Conservation (phyloP, 768 basidiomycete species). For the Trametes punicea region DNA sequence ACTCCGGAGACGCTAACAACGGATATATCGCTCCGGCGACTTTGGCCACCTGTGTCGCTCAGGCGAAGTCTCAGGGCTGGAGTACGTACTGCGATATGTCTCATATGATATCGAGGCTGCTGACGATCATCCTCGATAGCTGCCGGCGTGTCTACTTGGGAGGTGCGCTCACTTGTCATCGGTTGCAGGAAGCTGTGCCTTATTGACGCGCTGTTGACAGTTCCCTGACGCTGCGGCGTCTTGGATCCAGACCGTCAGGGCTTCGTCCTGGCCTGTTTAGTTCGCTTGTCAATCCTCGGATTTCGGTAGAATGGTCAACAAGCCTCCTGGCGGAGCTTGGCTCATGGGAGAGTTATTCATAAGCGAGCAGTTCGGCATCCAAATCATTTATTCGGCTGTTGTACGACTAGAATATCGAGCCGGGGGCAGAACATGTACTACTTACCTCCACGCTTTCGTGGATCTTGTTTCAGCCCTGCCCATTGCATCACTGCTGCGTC, state of each 20-base stretch:
- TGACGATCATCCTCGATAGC: slow-evolving; percentile 19
- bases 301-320: too few species aligned
- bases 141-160: slow-evolving; percentile 40
- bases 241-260: slow-evolving; percentile 40
- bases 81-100: slow-evolving; percentile 40
- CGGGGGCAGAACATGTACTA: too few species aligned
- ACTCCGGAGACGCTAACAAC: slow-evolving; percentile 39
- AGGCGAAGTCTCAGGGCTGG: slow-evolving; percentile 66
- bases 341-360: too few species aligned
- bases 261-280: slow-evolving; percentile 33
- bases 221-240: slow-evolving; percentile 37
- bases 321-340: too few species aligned
- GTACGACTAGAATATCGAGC: too few species aligned
- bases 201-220: slow-evolving; percentile 21
- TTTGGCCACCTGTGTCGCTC: slow-evolving; percentile 55
- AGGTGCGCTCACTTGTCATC: slow-evolving; percentile 25
- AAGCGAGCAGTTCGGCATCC: too few species aligned
- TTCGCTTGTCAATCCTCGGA: too few species aligned
- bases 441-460: too few species aligned
- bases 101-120: neutral
- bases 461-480: too few species aligned
- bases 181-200: too few species aligned
- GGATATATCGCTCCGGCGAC: slow-evolving; percentile 58
- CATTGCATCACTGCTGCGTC: too few species aligned
- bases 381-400: too few species aligned